A percentile compares a stretch with the other conserved stretches of the same genome.
Conservation (phyloP, 306 rosid species). For the Casuarina glauca region DNA sequence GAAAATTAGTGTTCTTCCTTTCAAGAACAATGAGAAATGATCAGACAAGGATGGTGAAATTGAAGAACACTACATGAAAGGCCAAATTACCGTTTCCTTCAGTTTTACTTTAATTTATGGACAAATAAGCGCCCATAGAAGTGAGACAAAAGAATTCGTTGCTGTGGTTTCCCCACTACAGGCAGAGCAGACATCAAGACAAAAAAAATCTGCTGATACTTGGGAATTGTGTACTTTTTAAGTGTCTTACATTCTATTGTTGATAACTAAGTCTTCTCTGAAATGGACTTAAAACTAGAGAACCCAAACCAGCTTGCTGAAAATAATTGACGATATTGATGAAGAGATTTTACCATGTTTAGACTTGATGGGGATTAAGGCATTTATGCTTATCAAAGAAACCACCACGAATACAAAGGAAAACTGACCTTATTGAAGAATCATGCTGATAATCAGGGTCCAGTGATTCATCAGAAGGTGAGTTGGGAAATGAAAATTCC, state of each 20-base stretch:
- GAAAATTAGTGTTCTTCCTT: neutral
- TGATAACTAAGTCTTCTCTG: neutral
- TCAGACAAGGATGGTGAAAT: neutral
- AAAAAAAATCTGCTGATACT: neutral
- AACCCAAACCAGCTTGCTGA: neutral
- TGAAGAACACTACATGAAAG: neutral
- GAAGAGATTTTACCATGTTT: neutral
- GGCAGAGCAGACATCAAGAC: conserved; percentile 3
- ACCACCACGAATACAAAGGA: neutral
- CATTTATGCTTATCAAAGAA: neutral
- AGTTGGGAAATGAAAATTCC: conserved; percentile 58
- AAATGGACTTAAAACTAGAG: neutral
- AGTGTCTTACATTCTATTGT: neutral
- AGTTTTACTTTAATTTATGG: neutral
- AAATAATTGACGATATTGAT: neutral
- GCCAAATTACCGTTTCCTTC: neutral
- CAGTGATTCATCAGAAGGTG: conserved; percentile 34
- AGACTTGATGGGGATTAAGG: neutral
- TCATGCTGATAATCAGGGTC: conserved; percentile 41
- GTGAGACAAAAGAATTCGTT: neutral
- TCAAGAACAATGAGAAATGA: neutral
- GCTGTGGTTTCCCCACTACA: neutral
- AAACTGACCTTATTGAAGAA: conserved; percentile 48
- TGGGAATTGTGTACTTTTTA: conserved; percentile 3
- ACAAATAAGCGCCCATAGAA: neutral